phyloP scores from a whole-genome alignment of 306 rosid genomes.

The Bauhinia variegata region DNA sequence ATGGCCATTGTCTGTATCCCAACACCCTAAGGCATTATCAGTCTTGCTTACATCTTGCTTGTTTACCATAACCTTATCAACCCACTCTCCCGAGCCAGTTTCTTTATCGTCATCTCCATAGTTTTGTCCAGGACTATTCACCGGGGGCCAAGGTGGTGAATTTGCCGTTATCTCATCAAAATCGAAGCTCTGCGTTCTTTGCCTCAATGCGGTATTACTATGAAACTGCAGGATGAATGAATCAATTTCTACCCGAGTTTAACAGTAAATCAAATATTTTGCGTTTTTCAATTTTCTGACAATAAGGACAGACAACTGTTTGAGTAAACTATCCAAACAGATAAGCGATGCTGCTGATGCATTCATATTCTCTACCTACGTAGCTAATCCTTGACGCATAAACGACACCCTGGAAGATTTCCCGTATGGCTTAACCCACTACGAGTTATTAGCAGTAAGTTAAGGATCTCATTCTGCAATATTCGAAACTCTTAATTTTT shows the following conservation, averaged over 20 bases:
- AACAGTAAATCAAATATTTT: not conserved
- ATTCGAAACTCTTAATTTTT: too few relatives aligned
- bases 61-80: conserved; percentile 98
- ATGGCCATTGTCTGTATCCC: conserved; percentile 75
- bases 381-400: too few relatives aligned
- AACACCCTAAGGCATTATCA: conserved; percentile 63
- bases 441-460: too few relatives aligned
- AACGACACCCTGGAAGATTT: too few relatives aligned
- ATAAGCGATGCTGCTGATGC: too few relatives aligned
- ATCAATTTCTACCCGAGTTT: conserved; percentile 26
- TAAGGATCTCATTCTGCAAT: too few relatives aligned
- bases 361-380: too few relatives aligned
- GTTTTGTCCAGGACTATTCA: conserved; percentile 62
- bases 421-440: too few relatives aligned
- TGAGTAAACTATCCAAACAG: too few relatives aligned
- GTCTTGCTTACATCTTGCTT: conserved; percentile 66
- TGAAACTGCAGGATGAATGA: conserved; percentile 58
- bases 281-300: too few relatives aligned
- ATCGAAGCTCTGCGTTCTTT: conserved; percentile 74
- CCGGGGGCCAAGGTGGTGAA: conserved; percentile 95
- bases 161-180: conserved; percentile 75
- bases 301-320: too few relatives aligned
- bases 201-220: conserved; percentile 54
- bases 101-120: conserved; percentile 77
- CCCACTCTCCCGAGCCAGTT: conserved; percentile 77